Conservation (phyloP, 805 yeast genomes). For the Diddensiella santjacobensis region DNA sequence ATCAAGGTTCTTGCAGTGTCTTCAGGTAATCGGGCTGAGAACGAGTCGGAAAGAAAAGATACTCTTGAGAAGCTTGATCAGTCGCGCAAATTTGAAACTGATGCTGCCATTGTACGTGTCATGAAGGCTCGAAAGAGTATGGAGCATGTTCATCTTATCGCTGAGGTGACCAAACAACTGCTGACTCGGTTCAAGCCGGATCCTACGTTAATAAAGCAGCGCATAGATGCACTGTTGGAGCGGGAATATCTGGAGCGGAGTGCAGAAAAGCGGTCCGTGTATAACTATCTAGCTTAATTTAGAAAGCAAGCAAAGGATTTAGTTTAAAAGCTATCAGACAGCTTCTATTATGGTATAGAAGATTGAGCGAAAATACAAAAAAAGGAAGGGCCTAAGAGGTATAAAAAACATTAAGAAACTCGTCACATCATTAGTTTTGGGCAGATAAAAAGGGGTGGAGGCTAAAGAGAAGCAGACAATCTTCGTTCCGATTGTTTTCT, state of each 20-base stretch:
- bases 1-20: slow-evolving; percentile 74
- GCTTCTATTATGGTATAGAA: too few relatives aligned
- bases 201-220: slow-evolving; percentile 60
- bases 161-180: slow-evolving; percentile 59
- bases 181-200: slow-evolving; percentile 64
- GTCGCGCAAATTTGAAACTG: slow-evolving; percentile 64
- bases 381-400: too few relatives aligned
- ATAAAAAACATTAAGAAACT: too few relatives aligned
- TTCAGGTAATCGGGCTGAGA: slow-evolving; percentile 41
- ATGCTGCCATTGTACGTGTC: slow-evolving; percentile 84
- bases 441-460: neutral
- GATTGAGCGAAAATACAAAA: too few relatives aligned
- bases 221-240: slow-evolving; percentile 72
- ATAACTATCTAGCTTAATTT: slow-evolving; percentile 59
- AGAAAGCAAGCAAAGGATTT: neutral
- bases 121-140: slow-evolving; percentile 69
- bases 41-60: slow-evolving; percentile 46
- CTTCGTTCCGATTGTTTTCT: slow-evolving; percentile 22
- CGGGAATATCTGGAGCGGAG: slow-evolving; percentile 79
- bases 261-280: slow-evolving; percentile 52
- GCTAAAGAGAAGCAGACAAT: slow-evolving; percentile 12
- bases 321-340: too few relatives aligned
- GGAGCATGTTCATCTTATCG: slow-evolving; percentile 62
- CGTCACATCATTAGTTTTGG: too few relatives aligned
- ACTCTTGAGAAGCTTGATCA: slow-evolving; percentile 57